Conservation (phyloP, 2,329 filamentous ascomycete species). For the Neonectria ditissima region DNA sequence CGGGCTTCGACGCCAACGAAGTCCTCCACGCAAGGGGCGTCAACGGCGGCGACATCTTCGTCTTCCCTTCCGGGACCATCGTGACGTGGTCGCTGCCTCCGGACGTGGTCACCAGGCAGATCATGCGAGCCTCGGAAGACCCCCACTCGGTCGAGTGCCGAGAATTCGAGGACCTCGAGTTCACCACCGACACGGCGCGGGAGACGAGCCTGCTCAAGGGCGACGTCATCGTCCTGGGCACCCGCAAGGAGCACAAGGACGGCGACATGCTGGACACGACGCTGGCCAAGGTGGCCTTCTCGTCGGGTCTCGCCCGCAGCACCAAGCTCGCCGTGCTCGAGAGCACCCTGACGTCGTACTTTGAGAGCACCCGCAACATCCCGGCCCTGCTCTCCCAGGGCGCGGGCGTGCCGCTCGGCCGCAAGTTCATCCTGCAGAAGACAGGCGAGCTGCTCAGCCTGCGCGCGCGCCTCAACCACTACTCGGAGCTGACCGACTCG, state of each 20-base stretch:
- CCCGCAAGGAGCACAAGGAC: slow-evolving; percentile 65
- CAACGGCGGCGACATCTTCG: slow-evolving; percentile 86
- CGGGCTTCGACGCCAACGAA: slow-evolving; percentile 70
- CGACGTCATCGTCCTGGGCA: slow-evolving; percentile 90
- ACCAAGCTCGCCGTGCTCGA: slow-evolving; percentile 96
- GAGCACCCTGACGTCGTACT: slow-evolving; percentile 83
- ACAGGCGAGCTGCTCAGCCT: slow-evolving; percentile 92
- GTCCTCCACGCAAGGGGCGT: slow-evolving; percentile 72
- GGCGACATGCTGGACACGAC: slow-evolving; percentile 68
- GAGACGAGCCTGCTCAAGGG: slow-evolving; percentile 84
- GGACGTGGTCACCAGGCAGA: slow-evolving; percentile 77
- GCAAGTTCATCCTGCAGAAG: slow-evolving; percentile 88
- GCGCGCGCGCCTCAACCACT: slow-evolving; percentile 93
- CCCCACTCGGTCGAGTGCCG: slow-evolving; percentile 75
- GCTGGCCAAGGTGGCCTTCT: slow-evolving; percentile 95
- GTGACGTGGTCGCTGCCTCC: slow-evolving; percentile 91
- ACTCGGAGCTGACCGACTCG: slow-evolving; percentile 95
- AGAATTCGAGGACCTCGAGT: slow-evolving; percentile 92
- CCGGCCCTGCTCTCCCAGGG: slow-evolving; percentile 80
- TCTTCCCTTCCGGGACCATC: slow-evolving; percentile 94
- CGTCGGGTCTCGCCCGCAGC: slow-evolving; percentile 89
- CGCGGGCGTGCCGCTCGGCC: slow-evolving; percentile 56
- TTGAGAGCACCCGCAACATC: slow-evolving; percentile 86
- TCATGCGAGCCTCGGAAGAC: slow-evolving; percentile 81
- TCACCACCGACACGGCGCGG: slow-evolving; percentile 77